Percentiles rank a stretch among this genome's conserved stretches.
phyloP scores from a whole-genome alignment of 2,329 filamentous ascomycete genomes.

The Bertia moriformis region DNA sequence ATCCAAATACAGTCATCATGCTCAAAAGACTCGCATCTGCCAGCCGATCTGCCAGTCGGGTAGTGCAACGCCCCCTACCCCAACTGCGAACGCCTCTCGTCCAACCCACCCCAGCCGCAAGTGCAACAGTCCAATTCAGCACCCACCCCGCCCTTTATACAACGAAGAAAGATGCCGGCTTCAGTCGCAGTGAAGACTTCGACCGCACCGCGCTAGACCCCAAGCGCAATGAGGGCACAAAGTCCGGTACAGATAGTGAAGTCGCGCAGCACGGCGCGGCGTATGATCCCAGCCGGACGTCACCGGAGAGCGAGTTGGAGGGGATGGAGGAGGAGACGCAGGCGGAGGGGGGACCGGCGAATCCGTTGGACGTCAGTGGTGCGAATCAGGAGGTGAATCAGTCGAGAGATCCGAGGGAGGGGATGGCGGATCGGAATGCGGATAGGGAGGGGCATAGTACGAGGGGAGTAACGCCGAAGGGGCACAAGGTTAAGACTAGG shows the following conservation, averaged over 20 bases:
- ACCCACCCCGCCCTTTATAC: too few species aligned
- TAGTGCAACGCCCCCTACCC: too few species aligned
- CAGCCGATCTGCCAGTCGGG: too few species aligned
- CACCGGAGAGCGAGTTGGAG: background rate
- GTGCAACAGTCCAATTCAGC: too few species aligned
- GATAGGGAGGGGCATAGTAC: background rate
- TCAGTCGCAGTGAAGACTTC: too few species aligned
- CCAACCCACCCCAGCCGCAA: too few species aligned
- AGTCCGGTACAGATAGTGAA: background rate
- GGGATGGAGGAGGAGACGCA: background rate
- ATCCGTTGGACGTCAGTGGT: background rate
- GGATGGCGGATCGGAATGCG: background rate
- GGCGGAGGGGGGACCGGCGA: background rate
- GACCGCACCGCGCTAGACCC: background rate
- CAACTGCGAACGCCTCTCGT: too few species aligned
- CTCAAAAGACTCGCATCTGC: too few species aligned
- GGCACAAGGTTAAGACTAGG: background rate
- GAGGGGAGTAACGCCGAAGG: background rate
- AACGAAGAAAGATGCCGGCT: too few species aligned
- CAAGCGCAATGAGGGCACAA: background rate
- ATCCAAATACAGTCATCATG: too few species aligned
- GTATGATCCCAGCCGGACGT: background rate
- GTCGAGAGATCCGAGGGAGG: background rate
- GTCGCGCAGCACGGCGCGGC: background rate
- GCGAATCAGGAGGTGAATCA: background rate